Conservation (phyloP, 495 filamentous ascomycete species). For the Hypomontagnella monticulosa region DNA sequence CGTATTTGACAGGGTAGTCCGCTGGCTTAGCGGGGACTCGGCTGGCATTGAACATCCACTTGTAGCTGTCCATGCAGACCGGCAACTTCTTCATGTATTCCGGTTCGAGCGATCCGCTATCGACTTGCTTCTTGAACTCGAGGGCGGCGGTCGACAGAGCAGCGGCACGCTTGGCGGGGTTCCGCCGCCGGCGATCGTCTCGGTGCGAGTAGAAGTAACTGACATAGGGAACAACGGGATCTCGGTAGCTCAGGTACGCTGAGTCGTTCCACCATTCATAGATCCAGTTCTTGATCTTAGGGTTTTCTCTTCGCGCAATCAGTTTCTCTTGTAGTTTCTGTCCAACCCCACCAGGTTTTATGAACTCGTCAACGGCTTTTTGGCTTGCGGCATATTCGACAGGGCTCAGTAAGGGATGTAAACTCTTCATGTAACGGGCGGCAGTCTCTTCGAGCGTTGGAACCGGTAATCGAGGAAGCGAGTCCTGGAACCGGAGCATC, state of each 20-base stretch:
- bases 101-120: slow-evolving; percentile 83
- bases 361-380: slow-evolving; percentile 83
- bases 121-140: slow-evolving; percentile 94
- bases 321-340: slow-evolving; percentile 89
- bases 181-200: slow-evolving; percentile 86
- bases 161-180: slow-evolving; percentile 92
- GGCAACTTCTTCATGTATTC: slow-evolving; percentile 98
- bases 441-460: slow-evolving; percentile 94
- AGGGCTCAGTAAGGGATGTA: slow-evolving; percentile 80
- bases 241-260: slow-evolving; percentile 91
- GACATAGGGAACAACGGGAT: slow-evolving; percentile 97
- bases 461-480: slow-evolving; percentile 88
- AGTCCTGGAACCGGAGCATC: slow-evolving; percentile 97
- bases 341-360: slow-evolving; percentile 82
- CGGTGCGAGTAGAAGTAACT: slow-evolving; percentile 99
- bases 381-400: slow-evolving; percentile 79
- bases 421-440: slow-evolving; percentile 89
- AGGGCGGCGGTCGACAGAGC: slow-evolving; percentile 85
- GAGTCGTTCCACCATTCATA: slow-evolving; percentile 97
- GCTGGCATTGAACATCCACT: slow-evolving; percentile 98
- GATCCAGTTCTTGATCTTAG: slow-evolving; percentile 91
- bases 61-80: slow-evolving; percentile 95
- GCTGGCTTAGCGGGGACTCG: slow-evolving; percentile 83
- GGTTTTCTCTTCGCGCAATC: slow-evolving; percentile 80
- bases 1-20: slow-evolving; percentile 86